phyloP scores from a whole-genome alignment of 2,329 filamentous ascomycete genomes.

The Neophaeococcomyces aloes region DNA sequence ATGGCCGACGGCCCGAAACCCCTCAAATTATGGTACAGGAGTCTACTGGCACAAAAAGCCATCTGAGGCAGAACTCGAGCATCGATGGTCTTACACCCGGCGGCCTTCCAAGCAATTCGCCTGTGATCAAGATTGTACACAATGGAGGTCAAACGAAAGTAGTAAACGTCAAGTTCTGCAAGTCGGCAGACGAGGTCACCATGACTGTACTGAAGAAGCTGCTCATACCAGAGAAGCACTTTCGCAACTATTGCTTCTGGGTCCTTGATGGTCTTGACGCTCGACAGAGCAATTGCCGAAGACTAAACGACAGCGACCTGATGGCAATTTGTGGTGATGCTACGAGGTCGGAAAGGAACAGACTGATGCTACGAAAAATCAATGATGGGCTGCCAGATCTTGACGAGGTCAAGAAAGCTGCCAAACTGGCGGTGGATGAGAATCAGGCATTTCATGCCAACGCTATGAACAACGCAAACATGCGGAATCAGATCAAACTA shows the following conservation, averaged over 20 bases:
- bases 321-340: conserved; percentile 84
- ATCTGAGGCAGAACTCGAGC: conserved; percentile 72
- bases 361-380: conserved; percentile 85
- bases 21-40: conserved; percentile 54
- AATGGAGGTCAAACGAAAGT: conserved; percentile 87
- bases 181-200: conserved; percentile 85
- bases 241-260: conserved; percentile 95
- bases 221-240: conserved; percentile 75
- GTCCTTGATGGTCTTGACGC: conserved; percentile 77
- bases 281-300: conserved; percentile 67
- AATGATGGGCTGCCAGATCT: conserved; percentile 80
- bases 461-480: conserved; percentile 51
- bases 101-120: conserved; percentile 71
- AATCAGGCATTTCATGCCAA: conserved; percentile 60
- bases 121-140: conserved; percentile 86
- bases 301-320: conserved; percentile 75
- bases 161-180: conserved; percentile 84
- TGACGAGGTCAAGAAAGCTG: conserved; percentile 75
- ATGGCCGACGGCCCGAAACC: conserved; percentile 48
- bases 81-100: conserved; percentile 80
- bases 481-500: conserved; percentile 74
- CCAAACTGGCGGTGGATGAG: conserved; percentile 82
- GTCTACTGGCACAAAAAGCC: conserved; percentile 53
- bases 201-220: conserved; percentile 81
- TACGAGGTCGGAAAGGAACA: conserved; percentile 73